Evolutionary conservation across 495 filamentous ascomycete genomes (phyloP).

Genomic region (Talaromyces stipitatus): DNA sequence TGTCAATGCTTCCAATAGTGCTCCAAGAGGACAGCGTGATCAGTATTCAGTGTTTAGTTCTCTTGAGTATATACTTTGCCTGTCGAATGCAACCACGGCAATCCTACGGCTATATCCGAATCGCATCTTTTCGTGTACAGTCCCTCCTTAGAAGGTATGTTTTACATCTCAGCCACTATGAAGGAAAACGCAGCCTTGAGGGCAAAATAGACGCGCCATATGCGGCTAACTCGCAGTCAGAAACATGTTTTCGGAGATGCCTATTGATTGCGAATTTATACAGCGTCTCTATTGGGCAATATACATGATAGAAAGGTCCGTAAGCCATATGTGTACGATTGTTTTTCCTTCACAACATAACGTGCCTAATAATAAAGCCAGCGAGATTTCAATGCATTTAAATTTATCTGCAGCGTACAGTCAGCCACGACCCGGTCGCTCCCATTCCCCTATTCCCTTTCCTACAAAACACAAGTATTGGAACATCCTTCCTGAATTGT

Average conservation of each 20-base stretch:
- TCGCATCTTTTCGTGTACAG: conserved; percentile 1
- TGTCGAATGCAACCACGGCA: conserved; percentile 2
- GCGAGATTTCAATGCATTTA: conserved; percentile 4
- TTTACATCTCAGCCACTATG: neutral
- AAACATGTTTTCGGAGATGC: neutral
- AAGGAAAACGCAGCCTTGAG: neutral
- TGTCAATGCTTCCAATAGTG: neutral
- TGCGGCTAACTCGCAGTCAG: neutral
- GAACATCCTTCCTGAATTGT: neutral
- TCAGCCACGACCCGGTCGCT: neutral
- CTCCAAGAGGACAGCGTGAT: neutral
- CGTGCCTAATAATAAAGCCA: conserved; percentile 2
- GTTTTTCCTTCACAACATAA: neutral
- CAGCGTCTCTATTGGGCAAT: neutral
- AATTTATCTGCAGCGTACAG: neutral
- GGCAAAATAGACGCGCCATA: neutral
- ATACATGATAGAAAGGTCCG: conserved; percentile 4
- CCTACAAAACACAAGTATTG: neutral
- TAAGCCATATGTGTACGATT: neutral
- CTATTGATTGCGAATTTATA: neutral
- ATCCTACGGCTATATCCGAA: conserved; percentile 1
- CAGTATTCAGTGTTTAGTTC: neutral
- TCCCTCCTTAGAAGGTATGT: conserved; percentile 3
- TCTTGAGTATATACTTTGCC: conserved; percentile 3
- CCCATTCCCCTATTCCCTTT: neutral